A percentile compares a stretch with the other conserved stretches of the same genome.
Evolutionary conservation across 345 rosid species (phyloP).

Genomic region (Rhizophora apiculata): DNA sequence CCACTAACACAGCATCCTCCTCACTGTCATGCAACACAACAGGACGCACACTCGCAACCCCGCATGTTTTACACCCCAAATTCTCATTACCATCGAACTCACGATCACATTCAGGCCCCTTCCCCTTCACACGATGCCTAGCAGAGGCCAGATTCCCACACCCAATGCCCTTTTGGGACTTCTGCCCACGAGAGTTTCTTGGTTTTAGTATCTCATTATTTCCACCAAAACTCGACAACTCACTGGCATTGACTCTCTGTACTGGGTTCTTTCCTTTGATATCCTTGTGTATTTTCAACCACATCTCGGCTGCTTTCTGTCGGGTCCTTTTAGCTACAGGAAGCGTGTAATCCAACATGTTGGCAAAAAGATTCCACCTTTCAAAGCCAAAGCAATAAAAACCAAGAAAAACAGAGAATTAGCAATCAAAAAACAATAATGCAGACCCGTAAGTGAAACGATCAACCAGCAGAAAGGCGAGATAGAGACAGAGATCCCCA

Average conservation of each 20-base stretch:
- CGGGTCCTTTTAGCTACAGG: conserved; percentile 28
- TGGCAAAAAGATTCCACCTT: not conserved
- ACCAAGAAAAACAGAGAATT: too few species aligned
- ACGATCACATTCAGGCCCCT: not conserved
- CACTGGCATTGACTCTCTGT: not conserved
- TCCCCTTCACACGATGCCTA: not conserved
- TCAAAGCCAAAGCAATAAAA: not conserved
- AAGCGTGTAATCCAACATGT: not conserved
- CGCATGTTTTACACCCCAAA: not conserved
- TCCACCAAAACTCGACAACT: not conserved
- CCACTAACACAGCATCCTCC: not conserved
- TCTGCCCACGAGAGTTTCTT: not conserved
- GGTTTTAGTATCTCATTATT: not conserved
- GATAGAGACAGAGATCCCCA: too few species aligned
- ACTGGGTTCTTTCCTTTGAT: not conserved
- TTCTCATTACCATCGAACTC: not conserved
- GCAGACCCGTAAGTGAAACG: too few species aligned
- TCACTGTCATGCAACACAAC: not conserved
- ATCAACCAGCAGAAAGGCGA: too few species aligned
- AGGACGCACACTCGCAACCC: not conserved
- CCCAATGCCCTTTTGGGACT: not conserved
- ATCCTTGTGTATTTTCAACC: not conserved
- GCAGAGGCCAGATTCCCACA: not conserved
- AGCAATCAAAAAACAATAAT: too few species aligned
- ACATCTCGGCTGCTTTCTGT: conserved; percentile 4